A percentile compares a stretch with the other conserved stretches of the same genome.
Conservation (phyloP, 805 yeast species). For the Candida chilensis region DNA sequence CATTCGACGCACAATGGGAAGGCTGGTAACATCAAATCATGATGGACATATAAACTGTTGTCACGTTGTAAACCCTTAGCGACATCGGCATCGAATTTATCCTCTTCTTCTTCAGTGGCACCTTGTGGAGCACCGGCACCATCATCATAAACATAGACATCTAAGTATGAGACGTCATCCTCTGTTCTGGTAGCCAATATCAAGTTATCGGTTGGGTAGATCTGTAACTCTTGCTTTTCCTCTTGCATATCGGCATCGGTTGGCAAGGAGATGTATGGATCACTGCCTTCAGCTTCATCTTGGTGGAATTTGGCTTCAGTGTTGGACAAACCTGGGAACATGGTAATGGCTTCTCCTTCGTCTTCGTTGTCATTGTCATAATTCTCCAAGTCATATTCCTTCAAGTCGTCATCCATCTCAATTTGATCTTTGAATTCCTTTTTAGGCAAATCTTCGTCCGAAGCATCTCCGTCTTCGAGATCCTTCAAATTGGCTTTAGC, state of each 20-base stretch:
- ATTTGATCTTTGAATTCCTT: slow-evolving; percentile 35
- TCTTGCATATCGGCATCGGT: slow-evolving; percentile 57
- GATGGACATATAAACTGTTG: slow-evolving; percentile 81
- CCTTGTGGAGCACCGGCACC: slow-evolving; percentile 78
- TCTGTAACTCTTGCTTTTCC: slow-evolving; percentile 77
- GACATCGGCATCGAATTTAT: slow-evolving; percentile 61
- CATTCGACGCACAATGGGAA: slow-evolving; percentile 96
- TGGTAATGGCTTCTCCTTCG: slow-evolving; percentile 49
- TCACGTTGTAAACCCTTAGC: slow-evolving; percentile 68
- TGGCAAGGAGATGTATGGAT: slow-evolving; percentile 57
- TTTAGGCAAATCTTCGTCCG: slow-evolving; percentile 6
- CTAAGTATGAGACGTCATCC: slow-evolving; percentile 87
- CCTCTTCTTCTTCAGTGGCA: slow-evolving; percentile 59
- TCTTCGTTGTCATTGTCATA: slow-evolving; percentile 64
- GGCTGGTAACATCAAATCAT: slow-evolving; percentile 93
- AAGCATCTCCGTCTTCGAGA: slow-evolving; percentile 16
- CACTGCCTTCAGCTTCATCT: slow-evolving; percentile 34
- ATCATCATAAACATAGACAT: slow-evolving; percentile 91
- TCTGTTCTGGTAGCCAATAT: slow-evolving; percentile 91
- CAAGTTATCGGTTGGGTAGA: slow-evolving; percentile 84
- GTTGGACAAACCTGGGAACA: slow-evolving; percentile 64
- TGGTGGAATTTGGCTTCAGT: slow-evolving; percentile 49
- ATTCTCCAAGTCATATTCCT: slow-evolving; percentile 79
- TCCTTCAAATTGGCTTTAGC: slow-evolving; percentile 51
- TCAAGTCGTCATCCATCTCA: slow-evolving; percentile 75